Percentiles rank a stretch among this genome's conserved stretches.
Conservation (phyloP, 192 early-diverging fungal species). For the Diversispora epigaea region DNA sequence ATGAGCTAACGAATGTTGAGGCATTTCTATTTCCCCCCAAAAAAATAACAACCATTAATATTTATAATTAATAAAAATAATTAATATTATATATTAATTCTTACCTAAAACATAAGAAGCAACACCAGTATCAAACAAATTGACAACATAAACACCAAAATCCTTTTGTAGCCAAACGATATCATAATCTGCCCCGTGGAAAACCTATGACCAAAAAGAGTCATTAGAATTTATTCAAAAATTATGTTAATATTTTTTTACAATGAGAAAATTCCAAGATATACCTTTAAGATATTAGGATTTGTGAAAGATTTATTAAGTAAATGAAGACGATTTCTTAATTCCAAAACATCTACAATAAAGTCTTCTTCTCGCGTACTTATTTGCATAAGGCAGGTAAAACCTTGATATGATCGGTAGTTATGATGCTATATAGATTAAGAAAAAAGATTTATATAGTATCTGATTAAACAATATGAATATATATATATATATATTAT, state of each 20-base stretch:
- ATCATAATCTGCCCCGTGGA: constrained; percentile 97
- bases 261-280: not conserved
- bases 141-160: constrained; percentile 95
- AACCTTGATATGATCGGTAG: constrained; percentile 94
- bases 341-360: constrained; percentile 82
- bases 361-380: constrained; percentile 86
- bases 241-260: not conserved
- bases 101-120: constrained; percentile 78
- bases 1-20: constrained; percentile 77
- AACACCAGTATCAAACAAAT: constrained; percentile 96
- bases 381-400: constrained; percentile 92
- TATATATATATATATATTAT: no score
- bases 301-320: constrained; percentile 90
- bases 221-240: not conserved
- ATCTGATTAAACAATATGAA: not conserved
- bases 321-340: constrained; percentile 67
- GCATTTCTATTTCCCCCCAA: constrained; percentile 52
- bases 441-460: not conserved
- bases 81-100: not conserved
- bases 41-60: not conserved
- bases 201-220: constrained; percentile 42
- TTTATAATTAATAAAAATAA: not conserved
- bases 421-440: constrained; percentile 67
- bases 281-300: constrained; percentile 80
- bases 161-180: constrained; percentile 96